These are phyloP conservation scores for Cladorrhinum sp. DNA, from an alignment of 2,329 filamentous ascomycete genomes.

Conservation along the genomic window DNA sequence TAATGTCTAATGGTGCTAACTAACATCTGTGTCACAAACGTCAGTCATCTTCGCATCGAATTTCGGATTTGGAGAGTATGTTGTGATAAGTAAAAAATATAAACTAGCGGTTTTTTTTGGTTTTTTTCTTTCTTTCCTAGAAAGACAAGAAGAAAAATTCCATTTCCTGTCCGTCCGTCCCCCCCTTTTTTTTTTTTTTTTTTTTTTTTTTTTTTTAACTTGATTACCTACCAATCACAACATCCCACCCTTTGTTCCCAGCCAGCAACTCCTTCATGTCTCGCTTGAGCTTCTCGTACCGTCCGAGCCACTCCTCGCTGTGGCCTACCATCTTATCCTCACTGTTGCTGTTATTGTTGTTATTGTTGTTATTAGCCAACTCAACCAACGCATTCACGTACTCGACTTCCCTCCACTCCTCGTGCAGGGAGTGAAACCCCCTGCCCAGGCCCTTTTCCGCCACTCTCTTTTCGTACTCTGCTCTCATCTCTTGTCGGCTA, in stretches of 20 bases:
- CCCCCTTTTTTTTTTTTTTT: no score
- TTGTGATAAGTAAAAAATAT: no score
- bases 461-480: slow-evolving; percentile 33
- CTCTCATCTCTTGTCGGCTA: slow-evolving; percentile 36
- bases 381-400: slow-evolving; percentile 28
- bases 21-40: no score
- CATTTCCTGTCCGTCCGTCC: no score
- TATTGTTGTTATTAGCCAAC: slow-evolving; percentile 28
- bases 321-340: slow-evolving; percentile 31
- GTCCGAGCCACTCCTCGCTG: slow-evolving; percentile 32
- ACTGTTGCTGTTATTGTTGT: slow-evolving; percentile 21
- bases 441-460: slow-evolving; percentile 34
- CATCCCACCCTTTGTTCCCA: background rate
- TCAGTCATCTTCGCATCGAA: no score
- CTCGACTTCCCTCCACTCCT: slow-evolving; percentile 21
- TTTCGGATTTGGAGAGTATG: no score
- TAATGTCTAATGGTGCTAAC: no score
- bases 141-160: no score
- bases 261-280: slow-evolving; percentile 10
- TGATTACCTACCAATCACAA: no score
- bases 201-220: no score
- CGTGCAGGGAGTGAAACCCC: slow-evolving; percentile 37
- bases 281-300: slow-evolving; percentile 24
- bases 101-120: no score
- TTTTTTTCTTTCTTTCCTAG: no score